Evolutionary conservation across 257 asterid genomes (phyloP).

Genomic region (Nicotiana paniculata): DNA sequence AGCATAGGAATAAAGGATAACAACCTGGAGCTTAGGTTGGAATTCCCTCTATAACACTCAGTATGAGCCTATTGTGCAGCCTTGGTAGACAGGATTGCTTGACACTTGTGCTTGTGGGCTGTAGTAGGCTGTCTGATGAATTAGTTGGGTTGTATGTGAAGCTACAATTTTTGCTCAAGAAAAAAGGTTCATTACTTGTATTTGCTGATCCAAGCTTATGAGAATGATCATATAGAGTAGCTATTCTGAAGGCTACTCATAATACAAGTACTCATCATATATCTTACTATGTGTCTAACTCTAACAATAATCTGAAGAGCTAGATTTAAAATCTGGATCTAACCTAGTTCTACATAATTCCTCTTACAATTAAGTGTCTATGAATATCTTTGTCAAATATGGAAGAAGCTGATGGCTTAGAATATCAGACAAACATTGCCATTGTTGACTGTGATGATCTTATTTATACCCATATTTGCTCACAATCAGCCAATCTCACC

Average conservation of each 20-base stretch:
- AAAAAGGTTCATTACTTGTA: not conserved
- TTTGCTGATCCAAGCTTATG: not conserved
- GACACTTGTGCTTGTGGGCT: not conserved
- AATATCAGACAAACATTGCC: not conserved
- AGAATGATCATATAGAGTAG: not conserved
- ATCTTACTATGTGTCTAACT: not conserved
- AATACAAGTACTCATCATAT: not conserved
- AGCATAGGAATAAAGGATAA: not conserved
- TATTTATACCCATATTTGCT: not conserved
- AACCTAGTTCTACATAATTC: not conserved
- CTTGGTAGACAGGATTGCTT: not conserved
- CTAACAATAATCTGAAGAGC: not conserved
- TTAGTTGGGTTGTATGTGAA: not conserved
- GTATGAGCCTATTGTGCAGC: not conserved
- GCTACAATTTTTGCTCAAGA: not conserved
- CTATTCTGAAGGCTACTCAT: not conserved
- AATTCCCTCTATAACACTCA: not conserved
- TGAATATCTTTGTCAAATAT: not conserved
- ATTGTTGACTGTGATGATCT: not conserved
- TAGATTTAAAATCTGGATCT: not conserved
- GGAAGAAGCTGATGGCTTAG: not conserved
- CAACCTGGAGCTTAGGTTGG: not conserved
- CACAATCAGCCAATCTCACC: not conserved
- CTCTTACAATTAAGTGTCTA: not conserved
- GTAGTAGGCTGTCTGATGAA: not conserved